Percentiles rank a stretch among this genome's conserved stretches.
Conservation (phyloP, 768 basidiomycete genomes). For the Lactarius psammicola region DNA sequence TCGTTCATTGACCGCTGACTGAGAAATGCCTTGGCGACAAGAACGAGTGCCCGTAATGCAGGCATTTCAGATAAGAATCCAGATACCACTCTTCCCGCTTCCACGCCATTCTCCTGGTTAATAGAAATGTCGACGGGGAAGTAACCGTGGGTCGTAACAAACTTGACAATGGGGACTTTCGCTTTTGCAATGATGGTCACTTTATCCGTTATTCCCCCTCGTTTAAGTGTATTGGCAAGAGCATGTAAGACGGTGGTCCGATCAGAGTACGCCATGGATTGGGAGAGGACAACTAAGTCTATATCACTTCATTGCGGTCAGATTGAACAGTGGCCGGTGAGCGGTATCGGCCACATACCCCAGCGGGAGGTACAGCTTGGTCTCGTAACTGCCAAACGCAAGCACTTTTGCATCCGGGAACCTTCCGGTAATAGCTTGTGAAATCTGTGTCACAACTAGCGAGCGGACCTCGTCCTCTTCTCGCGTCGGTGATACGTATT, state of each 20-base stretch:
- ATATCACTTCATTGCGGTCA: constrained; percentile 65
- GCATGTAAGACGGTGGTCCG: constrained; percentile 69
- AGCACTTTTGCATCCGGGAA: constrained; percentile 80
- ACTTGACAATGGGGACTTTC: constrained; percentile 96
- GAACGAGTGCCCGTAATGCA: constrained; percentile 77
- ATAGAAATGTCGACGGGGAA: constrained; percentile 93
- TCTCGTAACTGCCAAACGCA: constrained; percentile 92
- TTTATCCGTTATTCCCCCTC: constrained; percentile 67
- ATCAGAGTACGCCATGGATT: constrained; percentile 67
- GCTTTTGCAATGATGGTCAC: constrained; percentile 91
- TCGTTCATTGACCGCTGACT: constrained; percentile 93
- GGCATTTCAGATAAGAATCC: constrained; percentile 73
- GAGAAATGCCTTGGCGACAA: constrained; percentile 90
- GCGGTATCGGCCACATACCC: constrained; percentile 58
- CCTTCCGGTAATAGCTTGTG: constrained; percentile 54
- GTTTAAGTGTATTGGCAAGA: constrained; percentile 76
- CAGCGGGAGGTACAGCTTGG: constrained; percentile 87
- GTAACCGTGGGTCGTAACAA: constrained; percentile 74
- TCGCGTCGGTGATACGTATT: constrained; percentile 84
- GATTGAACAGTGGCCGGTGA: constrained; percentile 9
- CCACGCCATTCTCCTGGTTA: constrained; percentile 84
- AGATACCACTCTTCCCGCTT: constrained; percentile 75
- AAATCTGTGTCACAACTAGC: constrained; percentile 67
- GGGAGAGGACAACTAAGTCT: constrained; percentile 86
- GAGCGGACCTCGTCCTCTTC: constrained; percentile 84